These are phyloP conservation scores for Dendrocalamus sinicus DNA, from an alignment of 176 grass and related monocot species.

Conservation along the genomic window DNA sequence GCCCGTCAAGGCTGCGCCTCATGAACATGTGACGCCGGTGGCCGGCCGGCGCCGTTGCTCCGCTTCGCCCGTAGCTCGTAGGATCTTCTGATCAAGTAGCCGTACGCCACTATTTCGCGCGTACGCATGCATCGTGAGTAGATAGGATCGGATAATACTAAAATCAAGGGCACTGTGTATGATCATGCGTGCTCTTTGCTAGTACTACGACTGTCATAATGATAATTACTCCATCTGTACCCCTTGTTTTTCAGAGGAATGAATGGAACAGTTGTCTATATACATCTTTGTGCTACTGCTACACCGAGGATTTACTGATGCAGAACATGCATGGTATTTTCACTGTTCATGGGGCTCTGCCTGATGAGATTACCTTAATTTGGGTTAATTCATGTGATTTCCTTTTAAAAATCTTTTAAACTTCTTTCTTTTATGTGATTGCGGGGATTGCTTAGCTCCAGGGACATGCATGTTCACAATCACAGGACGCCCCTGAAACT, in stretches of 20 bases:
- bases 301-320: not conserved
- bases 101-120: conserved; percentile 50
- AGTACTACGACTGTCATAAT: not conserved
- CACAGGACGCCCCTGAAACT: conserved; percentile 39
- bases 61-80: not conserved
- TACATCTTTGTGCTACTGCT: not conserved
- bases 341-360: not conserved
- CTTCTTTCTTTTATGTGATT: not conserved
- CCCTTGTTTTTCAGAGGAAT: not conserved
- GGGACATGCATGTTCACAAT: conserved; percentile 16
- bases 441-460: not conserved
- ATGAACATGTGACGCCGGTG: conserved; percentile 35
- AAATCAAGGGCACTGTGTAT: not conserved
- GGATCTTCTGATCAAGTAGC: not conserved
- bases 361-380: not conserved
- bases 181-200: not conserved
- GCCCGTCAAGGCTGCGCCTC: conserved; percentile 62
- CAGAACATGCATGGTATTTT: not conserved
- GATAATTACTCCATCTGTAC: not conserved
- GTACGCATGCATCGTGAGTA: not conserved
- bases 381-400: no score
- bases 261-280: not conserved
- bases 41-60: not conserved
- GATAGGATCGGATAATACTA: not conserved
- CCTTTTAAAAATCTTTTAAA: not conserved